Evolutionary conservation across 2,329 filamentous ascomycete genomes (phyloP), one percentile per base, ranked within the genome.

Genomic region (Pyrenochaeta sp.): DNA sequence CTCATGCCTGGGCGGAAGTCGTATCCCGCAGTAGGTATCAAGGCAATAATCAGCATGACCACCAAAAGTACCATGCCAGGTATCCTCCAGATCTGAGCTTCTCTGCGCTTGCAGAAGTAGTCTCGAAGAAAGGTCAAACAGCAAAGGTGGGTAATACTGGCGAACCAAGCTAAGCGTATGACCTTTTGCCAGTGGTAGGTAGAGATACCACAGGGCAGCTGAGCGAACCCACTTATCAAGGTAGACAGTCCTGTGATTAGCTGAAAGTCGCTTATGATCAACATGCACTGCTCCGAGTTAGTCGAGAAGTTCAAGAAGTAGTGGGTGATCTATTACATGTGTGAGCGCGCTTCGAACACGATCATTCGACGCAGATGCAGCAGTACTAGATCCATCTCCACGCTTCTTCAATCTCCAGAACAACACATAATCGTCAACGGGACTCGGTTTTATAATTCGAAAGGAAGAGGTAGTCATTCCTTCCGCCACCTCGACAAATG

Each of bases 211-310:
- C 52, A 58, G 8, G 39, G 50, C 1, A 67, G 30, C 46, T 65
- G 64, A 9, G 59, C 37, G 25, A 58, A 67, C 2, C 61, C 64
- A 40, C 59, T 61, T 2, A 61, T 65, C 12, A 67, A 13, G 25
- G 65, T 67, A 2, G 62, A 61, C 1, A 65, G 39, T 1, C 62
- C 61, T 2, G 64, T 61, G 5, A 67, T 43, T 2, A 65, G 24
- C 43, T 67, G 62, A 8, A 63, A 42, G 30, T 67, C 64, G 44
- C 62, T 63, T 46, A 65, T 59, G 1, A 52, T 54, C 15, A 61
- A 58, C 48, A 67, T 56, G 24, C 56, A 53, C 64, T 60, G 34
- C 27, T 12, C 7, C 4, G 4, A 13, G 37, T 32, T 19, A 46
- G 19, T 2, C 1, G 7, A 44, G 25, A 19, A 15, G n/a, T 28